Evolutionary conservation across 345 rosid genomes (phyloP).

Genomic region (Camelina neglecta): DNA sequence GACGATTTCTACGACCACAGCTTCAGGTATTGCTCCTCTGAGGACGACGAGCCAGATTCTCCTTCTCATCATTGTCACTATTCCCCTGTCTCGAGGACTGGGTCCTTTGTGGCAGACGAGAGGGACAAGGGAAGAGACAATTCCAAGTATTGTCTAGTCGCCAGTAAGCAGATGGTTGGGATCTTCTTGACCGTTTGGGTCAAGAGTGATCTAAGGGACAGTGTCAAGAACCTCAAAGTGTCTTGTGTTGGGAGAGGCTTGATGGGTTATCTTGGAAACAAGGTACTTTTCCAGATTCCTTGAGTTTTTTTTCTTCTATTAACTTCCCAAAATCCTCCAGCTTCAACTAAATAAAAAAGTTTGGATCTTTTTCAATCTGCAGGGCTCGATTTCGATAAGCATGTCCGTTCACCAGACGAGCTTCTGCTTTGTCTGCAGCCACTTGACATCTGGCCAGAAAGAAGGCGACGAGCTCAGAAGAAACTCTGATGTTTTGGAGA

Average conservation of each 20-base stretch:
- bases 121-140: conserved; percentile 53
- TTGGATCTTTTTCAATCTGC: conserved; percentile 39
- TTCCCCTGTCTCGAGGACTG: conserved; percentile 57
- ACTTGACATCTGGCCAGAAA: conserved; percentile 96
- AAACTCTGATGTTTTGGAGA: conserved; percentile 97
- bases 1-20: conserved; percentile 69
- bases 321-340: background rate
- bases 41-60: conserved; percentile 70
- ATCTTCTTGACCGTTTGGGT: conserved; percentile 94
- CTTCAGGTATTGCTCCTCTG: conserved; percentile 74
- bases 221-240: conserved; percentile 79
- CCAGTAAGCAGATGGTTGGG: conserved; percentile 99
- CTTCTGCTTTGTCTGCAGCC: conserved; percentile 98
- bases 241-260: conserved; percentile 99
- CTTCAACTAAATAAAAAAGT: background rate
- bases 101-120: conserved; percentile 62
- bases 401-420: conserved; percentile 93
- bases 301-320: background rate
- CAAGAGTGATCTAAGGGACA: conserved; percentile 75
- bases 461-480: conserved; percentile 94
- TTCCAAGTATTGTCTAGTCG: conserved; percentile 83
- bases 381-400: conserved; percentile 99
- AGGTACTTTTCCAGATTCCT: conserved; percentile 53
- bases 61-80: conserved; percentile 49
- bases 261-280: conserved; percentile 99